These are phyloP conservation scores for Penicillium sp. DNA, from an alignment of 2,329 filamentous ascomycete species.

Conservation along the genomic window DNA sequence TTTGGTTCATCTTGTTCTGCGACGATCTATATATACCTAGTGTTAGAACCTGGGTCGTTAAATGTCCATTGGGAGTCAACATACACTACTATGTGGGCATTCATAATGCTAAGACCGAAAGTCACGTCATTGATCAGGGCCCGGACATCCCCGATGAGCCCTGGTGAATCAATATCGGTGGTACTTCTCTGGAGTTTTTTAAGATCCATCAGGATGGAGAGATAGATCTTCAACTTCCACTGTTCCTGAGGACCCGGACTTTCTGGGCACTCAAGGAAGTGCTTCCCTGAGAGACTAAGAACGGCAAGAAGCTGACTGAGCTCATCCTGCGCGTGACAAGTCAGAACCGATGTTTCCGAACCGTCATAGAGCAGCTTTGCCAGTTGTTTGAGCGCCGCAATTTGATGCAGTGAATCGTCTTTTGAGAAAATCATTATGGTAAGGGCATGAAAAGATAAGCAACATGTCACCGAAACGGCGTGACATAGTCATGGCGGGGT, in stretches of 20 bases:
- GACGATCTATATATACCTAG: slow-evolving; percentile 7
- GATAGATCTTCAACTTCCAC: slow-evolving; percentile 10
- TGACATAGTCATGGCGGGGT: neutral
- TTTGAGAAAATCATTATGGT: neutral
- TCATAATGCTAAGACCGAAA: slow-evolving; percentile 16
- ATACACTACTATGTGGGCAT: slow-evolving; percentile 20
- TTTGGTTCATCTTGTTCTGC: slow-evolving; percentile 9
- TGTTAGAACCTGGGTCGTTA: neutral
- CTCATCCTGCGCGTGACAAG: neutral
- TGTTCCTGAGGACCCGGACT: neutral
- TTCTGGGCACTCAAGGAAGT: neutral
- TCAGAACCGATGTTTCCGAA: neutral
- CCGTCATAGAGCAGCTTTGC: neutral
- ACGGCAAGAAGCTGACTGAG: neutral
- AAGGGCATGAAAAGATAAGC: neutral
- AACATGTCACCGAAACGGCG: neutral
- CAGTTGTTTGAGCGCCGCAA: neutral
- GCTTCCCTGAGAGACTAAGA: neutral
- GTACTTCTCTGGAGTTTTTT: slow-evolving; percentile 9
- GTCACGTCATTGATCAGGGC: slow-evolving; percentile 12
- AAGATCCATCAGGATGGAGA: slow-evolving; percentile 11
- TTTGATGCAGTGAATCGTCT: neutral
- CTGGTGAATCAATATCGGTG: neutral
- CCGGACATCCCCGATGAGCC: slow-evolving; percentile 13
- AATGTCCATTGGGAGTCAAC: neutral